These are phyloP conservation scores for Gastrolobium villosum DNA, from an alignment of 306 rosid genomes.

Conservation along the genomic window DNA sequence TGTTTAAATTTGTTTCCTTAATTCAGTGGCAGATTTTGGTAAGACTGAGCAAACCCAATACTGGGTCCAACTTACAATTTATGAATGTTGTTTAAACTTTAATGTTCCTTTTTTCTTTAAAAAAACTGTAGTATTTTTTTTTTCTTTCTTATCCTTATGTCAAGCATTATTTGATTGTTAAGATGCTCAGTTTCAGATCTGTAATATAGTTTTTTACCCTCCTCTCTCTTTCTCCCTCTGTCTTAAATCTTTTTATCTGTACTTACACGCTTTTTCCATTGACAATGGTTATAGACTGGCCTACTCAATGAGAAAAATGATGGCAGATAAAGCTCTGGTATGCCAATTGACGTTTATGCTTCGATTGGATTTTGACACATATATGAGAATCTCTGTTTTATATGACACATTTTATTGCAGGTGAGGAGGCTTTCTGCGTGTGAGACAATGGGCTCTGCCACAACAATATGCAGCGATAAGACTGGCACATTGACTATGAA, in stretches of 20 bases:
- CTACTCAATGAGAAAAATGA: constrained; percentile 98
- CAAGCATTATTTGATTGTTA: constrained; percentile 14
- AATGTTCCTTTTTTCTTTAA: constrained; percentile 21
- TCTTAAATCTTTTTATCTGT: background rate
- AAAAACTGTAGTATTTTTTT: background rate
- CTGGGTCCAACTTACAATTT: constrained; percentile 3
- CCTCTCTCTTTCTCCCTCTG: background rate
- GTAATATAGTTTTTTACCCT: background rate
- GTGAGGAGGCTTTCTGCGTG: constrained; percentile 99
- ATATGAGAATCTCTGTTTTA: constrained; percentile 7
- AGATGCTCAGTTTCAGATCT: background rate
- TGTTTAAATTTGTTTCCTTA: constrained; percentile 1
- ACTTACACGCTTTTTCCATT: constrained; percentile 33
- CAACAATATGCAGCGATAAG: constrained; percentile 98
- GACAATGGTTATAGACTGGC: constrained; percentile 71
- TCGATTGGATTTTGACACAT: constrained; percentile 25
- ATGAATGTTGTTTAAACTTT: background rate
- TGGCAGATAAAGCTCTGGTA: constrained; percentile 99
- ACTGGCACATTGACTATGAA: constrained; percentile 96
- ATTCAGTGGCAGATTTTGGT: background rate
- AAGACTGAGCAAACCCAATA: background rate
- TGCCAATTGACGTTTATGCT: constrained; percentile 48
- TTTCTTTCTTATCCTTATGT: constrained; percentile 26
- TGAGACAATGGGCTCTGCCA: constrained; percentile 99
- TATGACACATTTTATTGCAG: constrained; percentile 53